Conservation (phyloP, 768 basidiomycete genomes). For the Scleroderma bovista region DNA sequence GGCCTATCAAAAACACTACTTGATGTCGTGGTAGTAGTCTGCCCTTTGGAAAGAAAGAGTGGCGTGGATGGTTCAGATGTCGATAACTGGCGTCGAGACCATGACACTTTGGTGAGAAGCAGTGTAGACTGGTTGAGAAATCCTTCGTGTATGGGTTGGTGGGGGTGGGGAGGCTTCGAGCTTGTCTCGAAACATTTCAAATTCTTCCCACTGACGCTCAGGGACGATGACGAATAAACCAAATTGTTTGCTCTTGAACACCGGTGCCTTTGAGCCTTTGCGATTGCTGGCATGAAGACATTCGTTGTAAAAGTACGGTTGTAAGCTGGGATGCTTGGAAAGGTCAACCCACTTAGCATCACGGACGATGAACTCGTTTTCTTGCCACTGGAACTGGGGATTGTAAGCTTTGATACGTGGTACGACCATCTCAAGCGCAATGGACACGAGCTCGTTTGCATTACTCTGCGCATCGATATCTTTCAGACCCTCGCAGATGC, state of each 20-base stretch:
- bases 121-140: too few relatives aligned
- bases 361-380: conserved; percentile 2
- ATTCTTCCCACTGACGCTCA: too few relatives aligned
- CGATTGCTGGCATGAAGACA: background rate
- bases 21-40: background rate
- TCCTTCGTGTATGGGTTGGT: background rate
- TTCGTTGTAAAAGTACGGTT: conserved; percentile 2
- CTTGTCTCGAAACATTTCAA: background rate
- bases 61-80: background rate
- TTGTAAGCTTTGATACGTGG: background rate
- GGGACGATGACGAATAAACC: conserved; percentile 1
- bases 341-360: conserved; percentile 5
- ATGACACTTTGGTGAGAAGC: too few relatives aligned
- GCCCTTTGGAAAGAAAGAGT: background rate
- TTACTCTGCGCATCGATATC: background rate
- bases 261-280: background rate
- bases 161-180: background rate
- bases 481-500: conserved; percentile 2
- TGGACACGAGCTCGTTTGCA: background rate
- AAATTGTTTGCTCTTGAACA: conserved; percentile 4
- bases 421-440: background rate
- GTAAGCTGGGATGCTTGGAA: background rate
- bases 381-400: conserved; percentile 1
- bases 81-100: background rate
- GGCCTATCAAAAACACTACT: background rate